Evolutionary conservation across 2,329 filamentous ascomycete species (phyloP), one percentile per base, ranked within the genome.

Genomic region (Phialophora verrucosa): DNA sequence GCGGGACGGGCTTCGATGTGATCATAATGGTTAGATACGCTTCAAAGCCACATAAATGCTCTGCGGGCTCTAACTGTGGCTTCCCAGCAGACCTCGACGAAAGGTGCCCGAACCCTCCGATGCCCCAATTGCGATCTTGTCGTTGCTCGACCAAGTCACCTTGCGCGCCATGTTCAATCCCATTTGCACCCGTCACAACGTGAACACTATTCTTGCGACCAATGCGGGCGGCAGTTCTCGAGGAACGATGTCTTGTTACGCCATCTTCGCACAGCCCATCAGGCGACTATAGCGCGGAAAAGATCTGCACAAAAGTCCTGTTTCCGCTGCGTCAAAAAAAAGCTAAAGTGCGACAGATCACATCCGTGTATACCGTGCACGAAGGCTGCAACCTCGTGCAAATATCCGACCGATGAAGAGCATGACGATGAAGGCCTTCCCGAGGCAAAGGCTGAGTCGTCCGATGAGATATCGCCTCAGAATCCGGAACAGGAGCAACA

Each of bases 251-350:
- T 69, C 35, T 53, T 69, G 23, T 55, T 69, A 8, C 64, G 67
- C 23, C 67, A 69, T 50, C 64, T 69, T 35, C 67, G 67, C 7
- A 69, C 64, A 12, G 64, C 67, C 17, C 67, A 69, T 29, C 67
- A 69, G 54, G 59, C 64, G 38, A 64, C 49, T 32, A 63, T 62
- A 8, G 50, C 57, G 31, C 64, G 64, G 12, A 66, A 64, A 31
- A 59, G 59, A 53, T 64, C 59, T 11, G 63, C 68, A 10, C 68
- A 68, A 53, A 70, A 64, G 51, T 68, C 65, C 23, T 70, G 68
- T 47, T 70, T 68, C 59, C 68, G 68, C 12, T 70, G 68, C 47
- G 68, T 67, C 44, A 65, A 63, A 23, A 70, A 70, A 54, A 70
- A 70, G 49, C 42, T 70, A 50, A 70, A 66, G 44, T 70, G 68